These are phyloP conservation scores for Ustilago shanxiensis DNA, from an alignment of 1,284 basidiomycete species.

Conservation along the genomic window DNA sequence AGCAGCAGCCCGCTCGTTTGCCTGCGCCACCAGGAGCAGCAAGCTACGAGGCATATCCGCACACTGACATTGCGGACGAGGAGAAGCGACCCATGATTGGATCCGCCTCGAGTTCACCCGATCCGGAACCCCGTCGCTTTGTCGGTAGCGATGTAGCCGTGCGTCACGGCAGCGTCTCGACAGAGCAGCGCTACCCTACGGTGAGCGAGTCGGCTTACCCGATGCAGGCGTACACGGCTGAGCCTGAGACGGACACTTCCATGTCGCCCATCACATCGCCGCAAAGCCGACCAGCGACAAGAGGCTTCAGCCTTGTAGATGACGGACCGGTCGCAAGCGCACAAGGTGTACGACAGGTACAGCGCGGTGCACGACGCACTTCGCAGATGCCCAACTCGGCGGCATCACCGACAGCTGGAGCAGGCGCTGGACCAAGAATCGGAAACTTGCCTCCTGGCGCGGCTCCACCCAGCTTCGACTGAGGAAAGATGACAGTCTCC, in stretches of 20 bases:
- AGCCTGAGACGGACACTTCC: conserved; percentile 51
- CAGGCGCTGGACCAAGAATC: conserved; percentile 10
- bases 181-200: conserved; percentile 60
- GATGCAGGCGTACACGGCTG: conserved; percentile 57
- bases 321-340: conserved; percentile 65
- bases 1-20: conserved; percentile 16
- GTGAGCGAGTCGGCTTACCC: conserved; percentile 54
- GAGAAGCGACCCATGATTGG: conserved; percentile 63
- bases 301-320: conserved; percentile 66
- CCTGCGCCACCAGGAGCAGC: conserved; percentile 23
- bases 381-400: conserved; percentile 43
- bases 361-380: conserved; percentile 61
- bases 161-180: conserved; percentile 58
- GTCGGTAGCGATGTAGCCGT: conserved; percentile 34
- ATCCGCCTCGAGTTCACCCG: conserved; percentile 55
- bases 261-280: conserved; percentile 19
- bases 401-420: conserved; percentile 17
- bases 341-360: conserved; percentile 61
- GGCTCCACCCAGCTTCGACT: conserved; percentile 42
- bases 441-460: conserved; percentile 43
- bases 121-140: conserved; percentile 35
- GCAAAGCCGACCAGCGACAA: conserved; percentile 34
- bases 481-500: not conserved
- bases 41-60: conserved; percentile 50
- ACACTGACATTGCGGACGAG: conserved; percentile 46